phyloP scores from a whole-genome alignment of 176 grass and related monocot genomes.

The Paspalum vaginatum region DNA sequence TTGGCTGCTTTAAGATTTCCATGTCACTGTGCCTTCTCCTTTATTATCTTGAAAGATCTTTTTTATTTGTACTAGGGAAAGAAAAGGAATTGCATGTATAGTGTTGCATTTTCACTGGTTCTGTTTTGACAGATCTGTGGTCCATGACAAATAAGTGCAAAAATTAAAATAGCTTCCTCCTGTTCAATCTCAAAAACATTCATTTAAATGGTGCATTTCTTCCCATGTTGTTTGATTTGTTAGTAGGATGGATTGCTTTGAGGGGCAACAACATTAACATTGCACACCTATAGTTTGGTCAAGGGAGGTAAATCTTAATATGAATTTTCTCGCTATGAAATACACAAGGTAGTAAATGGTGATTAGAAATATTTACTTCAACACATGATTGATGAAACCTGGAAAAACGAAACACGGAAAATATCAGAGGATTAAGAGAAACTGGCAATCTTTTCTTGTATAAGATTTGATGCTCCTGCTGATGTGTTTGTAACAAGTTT shows the following conservation, averaged over 20 bases:
- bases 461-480: neutral
- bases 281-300: neutral
- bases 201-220: no score
- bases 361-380: neutral
- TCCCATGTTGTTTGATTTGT: neutral
- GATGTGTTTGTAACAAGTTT: neutral
- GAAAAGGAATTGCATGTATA: neutral
- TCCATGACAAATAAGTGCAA: conserved; percentile 3
- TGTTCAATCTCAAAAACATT: no score
- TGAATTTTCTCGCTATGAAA: neutral
- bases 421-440: no score
- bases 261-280: neutral
- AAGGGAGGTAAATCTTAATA: neutral
- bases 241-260: conserved; percentile 22
- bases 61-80: conserved; percentile 1
- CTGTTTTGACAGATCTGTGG: neutral
- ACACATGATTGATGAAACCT: neutral
- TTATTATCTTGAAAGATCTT: neutral
- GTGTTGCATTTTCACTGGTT: conserved; percentile 4
- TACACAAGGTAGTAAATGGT: neutral
- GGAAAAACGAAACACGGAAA: neutral
- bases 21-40: neutral
- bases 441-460: neutral
- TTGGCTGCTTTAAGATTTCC: conserved; percentile 34
- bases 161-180: neutral